Conservation (phyloP, 2,329 filamentous ascomycete genomes). For the Aspergillus aculeatinus region DNA sequence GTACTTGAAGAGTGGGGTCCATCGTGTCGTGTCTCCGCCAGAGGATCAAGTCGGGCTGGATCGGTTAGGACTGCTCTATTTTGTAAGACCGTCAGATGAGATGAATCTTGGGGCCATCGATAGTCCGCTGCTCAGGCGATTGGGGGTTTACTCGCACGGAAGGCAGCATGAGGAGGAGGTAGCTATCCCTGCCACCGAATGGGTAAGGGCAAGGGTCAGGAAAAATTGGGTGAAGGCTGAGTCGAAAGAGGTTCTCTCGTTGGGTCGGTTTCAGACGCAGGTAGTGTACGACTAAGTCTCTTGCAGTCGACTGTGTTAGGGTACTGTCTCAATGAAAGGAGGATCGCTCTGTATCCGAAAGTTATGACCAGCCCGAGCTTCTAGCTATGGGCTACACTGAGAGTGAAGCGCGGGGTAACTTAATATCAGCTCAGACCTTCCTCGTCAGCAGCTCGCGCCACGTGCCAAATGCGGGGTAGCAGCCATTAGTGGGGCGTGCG, state of each 20-base stretch:
- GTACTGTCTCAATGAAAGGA: too few relatives aligned
- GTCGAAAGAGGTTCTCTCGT: conserved; percentile 7
- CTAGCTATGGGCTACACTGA: too few relatives aligned
- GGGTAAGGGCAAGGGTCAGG: conserved; percentile 33
- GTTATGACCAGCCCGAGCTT: too few relatives aligned
- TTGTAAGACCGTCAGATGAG: conserved; percentile 44
- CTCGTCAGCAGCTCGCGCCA: neutral
- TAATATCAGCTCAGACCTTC: neutral
- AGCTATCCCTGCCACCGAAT: conserved; percentile 19
- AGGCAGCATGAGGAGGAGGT: conserved; percentile 12
- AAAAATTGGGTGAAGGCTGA: conserved; percentile 24
- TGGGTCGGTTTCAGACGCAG: conserved; percentile 11
- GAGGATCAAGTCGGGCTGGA: conserved; percentile 44
- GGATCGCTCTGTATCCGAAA: too few relatives aligned
- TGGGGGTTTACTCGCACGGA: conserved; percentile 19
- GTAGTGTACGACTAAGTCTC: conserved; percentile 8
- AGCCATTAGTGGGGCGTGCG: neutral
- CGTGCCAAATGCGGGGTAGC: neutral
- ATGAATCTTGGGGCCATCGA: conserved; percentile 31
- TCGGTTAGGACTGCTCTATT: conserved; percentile 43
- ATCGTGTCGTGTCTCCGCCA: conserved; percentile 49
- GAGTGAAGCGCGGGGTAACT: too few relatives aligned
- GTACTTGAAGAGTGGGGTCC: conserved; percentile 49
- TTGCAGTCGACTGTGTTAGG: neutral
- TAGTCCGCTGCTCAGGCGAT: conserved; percentile 33